Evolutionary conservation across 805 yeast species (phyloP).

Genomic region (Kazachstania taianensis): DNA sequence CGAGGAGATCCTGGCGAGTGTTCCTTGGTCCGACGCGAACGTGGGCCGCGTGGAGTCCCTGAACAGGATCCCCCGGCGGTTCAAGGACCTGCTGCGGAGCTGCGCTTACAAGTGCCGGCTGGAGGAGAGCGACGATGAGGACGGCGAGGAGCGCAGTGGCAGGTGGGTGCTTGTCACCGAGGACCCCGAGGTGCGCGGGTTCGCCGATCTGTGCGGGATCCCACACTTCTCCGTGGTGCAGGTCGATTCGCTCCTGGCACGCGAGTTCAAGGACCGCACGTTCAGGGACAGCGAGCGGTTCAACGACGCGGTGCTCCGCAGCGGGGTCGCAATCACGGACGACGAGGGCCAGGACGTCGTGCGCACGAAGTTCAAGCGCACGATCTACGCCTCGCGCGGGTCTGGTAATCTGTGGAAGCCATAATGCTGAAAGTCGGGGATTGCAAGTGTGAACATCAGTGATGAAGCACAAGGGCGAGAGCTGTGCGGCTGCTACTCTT

Average conservation of each 20-base stretch:
- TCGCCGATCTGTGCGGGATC: conserved; percentile 43
- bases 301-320: conserved; percentile 15
- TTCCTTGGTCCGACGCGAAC: conserved; percentile 19
- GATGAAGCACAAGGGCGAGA: too few relatives aligned
- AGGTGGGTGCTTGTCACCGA: conserved; percentile 57
- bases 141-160: too few relatives aligned
- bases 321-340: conserved; percentile 14
- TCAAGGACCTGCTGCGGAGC: conserved; percentile 46
- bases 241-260: conserved; percentile 21
- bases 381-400: conserved; percentile 53
- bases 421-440: too few relatives aligned
- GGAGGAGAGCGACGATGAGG: conserved; percentile 31
- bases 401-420: conserved; percentile 53
- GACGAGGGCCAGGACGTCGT: conserved; percentile 28
- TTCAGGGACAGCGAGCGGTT: conserved; percentile 18
- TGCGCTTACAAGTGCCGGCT: conserved; percentile 45
- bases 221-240: conserved; percentile 33
- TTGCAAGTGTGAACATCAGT: too few relatives aligned
- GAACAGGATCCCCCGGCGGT: conserved; percentile 39
- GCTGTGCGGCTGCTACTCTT: too few relatives aligned
- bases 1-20: conserved; percentile 31
- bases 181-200: conserved; percentile 45
- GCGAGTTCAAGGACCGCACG: conserved; percentile 17
- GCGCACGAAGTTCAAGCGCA: conserved; percentile 36
- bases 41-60: conserved; percentile 7